phyloP scores from a whole-genome alignment of 1,284 basidiomycete genomes.

The Acaromyces ingoldii region DNA sequence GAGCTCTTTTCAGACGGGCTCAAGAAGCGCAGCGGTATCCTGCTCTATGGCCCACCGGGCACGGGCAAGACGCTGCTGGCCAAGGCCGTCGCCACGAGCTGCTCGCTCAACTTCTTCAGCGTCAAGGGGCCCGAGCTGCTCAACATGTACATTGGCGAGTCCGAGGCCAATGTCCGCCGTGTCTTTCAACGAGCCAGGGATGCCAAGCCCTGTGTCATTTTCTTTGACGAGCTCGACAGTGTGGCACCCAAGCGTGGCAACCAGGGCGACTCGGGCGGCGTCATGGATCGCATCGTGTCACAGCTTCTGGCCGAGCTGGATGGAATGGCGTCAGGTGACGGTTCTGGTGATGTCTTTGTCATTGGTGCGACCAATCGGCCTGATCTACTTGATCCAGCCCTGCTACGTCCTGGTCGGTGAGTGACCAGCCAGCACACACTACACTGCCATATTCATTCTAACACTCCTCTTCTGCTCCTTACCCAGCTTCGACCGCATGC shows the following conservation, averaged over 20 bases:
- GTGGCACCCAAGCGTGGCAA: conserved; percentile 55
- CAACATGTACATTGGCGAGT: conserved; percentile 57
- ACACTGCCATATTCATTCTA: background rate
- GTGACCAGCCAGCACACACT: background rate
- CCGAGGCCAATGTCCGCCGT: conserved; percentile 54
- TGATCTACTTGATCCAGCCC: conserved; percentile 54
- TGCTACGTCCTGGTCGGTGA: conserved; percentile 53
- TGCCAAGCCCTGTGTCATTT: conserved; percentile 55
- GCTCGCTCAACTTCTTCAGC: conserved; percentile 55
- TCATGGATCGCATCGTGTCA: conserved; percentile 55
- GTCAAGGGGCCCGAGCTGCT: conserved; percentile 56
- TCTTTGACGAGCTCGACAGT: conserved; percentile 56
- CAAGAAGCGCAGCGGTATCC: conserved; percentile 73
- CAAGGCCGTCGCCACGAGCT: conserved; percentile 64
- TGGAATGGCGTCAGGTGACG: conserved; percentile 49
- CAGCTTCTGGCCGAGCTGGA: conserved; percentile 55
- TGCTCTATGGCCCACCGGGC: conserved; percentile 54
- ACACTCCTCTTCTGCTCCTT: background rate
- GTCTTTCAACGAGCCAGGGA: conserved; percentile 55
- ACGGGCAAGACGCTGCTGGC: conserved; percentile 55
- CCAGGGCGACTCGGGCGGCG: conserved; percentile 55
- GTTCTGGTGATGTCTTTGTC: conserved; percentile 53
- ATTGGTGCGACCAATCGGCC: conserved; percentile 56
- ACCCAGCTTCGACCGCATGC: conserved; percentile 86
- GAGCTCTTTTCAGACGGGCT: conserved; percentile 87